Base-by-base conservation (phyloP, 306 rosid species). In the Oxytropis ochrocephala region DNA sequence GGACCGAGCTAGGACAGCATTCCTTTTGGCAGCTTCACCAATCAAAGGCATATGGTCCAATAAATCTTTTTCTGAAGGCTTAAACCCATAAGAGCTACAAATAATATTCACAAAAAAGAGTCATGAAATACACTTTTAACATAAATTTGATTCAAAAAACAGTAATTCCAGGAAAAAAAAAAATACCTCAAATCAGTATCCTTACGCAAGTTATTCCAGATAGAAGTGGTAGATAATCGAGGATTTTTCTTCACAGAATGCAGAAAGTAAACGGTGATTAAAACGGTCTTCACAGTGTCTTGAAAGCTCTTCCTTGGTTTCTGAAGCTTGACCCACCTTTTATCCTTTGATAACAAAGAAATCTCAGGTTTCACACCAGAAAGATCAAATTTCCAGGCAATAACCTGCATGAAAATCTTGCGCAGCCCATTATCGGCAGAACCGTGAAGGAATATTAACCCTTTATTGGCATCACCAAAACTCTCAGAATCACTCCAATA, bases 381-480 rank as follows among this genome's bases (percentile, higher is more conserved):
- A 67, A 88, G 62, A 65, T 91, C 85, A 62, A 88, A 94, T 42
- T 75, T 87, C 97, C 99, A 94, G 0, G 91, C 95, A 18, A 68
- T 57, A 35, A 89, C 92, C 8, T 73, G 88, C 82, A 70, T 67
- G 70, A 78, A 82, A 38, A 88, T 41, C 68, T 75, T 82, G 77
- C 42, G 82, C 46, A 82, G 79, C 63, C 90, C 90, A 39, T 80
- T 72, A 68, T 89, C 96, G 0, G 78, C 68, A 1, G 39, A 2
- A 17, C 99, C 97, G 2, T 64, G 78, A 1, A 94, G 59, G 58
- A 70, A 91, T 21, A 90, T 44, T 43, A 63, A 24, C 46, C 13
- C 6, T 10, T 14, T 69, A 7, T 44, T 5, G 14, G 39, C 46
- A 11, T 5, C 60, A 46, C 38, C 81, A 19, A 11, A 10, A 32